A percentile compares a stretch with the other conserved stretches of the same genome.
Conservation (phyloP, 1,284 basidiomycete species). For the Cyathus olla region DNA sequence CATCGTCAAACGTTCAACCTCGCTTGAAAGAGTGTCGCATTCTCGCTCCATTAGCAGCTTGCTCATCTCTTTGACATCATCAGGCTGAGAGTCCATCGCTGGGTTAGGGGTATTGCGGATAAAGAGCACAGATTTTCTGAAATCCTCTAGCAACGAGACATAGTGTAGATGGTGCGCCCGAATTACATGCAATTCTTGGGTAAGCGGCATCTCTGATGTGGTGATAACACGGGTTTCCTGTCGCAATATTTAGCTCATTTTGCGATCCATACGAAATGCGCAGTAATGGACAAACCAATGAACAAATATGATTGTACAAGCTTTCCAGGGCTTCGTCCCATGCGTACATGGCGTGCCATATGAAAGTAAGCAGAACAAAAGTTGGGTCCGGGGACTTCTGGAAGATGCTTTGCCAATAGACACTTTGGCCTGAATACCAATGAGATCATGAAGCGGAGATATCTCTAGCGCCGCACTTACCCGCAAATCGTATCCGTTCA, state of each 20-base stretch:
- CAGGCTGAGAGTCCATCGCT: conserved; percentile 36
- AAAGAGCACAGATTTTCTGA: conserved; percentile 47
- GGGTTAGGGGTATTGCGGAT: conserved; percentile 50
- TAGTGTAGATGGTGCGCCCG: conserved; percentile 51
- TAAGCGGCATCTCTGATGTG: conserved; percentile 11
- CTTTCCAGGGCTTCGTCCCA: conserved; percentile 68
- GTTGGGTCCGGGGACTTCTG: conserved; percentile 58
- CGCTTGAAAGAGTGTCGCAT: conserved; percentile 54
- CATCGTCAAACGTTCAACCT: conserved; percentile 57
- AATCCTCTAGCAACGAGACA: conserved; percentile 47
- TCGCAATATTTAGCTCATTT: not conserved
- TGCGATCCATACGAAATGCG: not conserved
- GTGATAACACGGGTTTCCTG: conserved; percentile 53
- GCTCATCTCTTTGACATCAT: conserved; percentile 9
- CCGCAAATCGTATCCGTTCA: conserved; percentile 50
- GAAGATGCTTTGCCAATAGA: conserved; percentile 68
- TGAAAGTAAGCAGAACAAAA: conserved; percentile 59
- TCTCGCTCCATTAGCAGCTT: conserved; percentile 49
- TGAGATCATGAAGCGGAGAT: not conserved
- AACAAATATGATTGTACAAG: conserved; percentile 58
- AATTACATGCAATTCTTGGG: conserved; percentile 43
- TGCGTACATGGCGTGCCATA: conserved; percentile 69
- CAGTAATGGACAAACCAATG: conserved; percentile 45
- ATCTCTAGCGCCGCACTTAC: conserved; percentile 13
- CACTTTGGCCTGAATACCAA: conserved; percentile 47